Evolutionary conservation across 2,329 filamentous ascomycete genomes (phyloP).

Genomic region (Parastagonospora nodorum): DNA sequence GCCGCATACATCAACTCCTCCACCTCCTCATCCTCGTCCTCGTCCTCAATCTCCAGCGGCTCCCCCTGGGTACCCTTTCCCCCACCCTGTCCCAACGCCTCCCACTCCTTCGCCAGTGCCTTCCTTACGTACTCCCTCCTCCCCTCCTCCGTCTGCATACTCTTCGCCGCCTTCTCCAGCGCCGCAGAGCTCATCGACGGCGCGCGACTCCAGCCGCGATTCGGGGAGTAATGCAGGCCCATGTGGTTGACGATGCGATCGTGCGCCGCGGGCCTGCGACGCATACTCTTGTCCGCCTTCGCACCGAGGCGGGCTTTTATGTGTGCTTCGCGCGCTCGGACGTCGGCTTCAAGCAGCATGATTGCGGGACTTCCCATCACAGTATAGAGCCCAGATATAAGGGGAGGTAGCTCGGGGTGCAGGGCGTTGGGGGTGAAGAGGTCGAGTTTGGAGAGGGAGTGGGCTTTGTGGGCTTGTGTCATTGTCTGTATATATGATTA

Average conservation of each 20-base stretch:
- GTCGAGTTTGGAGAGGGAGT: constrained; percentile 37
- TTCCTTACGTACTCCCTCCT: constrained; percentile 24
- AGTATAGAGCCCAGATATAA: constrained; percentile 22
- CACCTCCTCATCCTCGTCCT: neutral
- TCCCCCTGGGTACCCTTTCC: neutral
- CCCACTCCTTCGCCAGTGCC: constrained; percentile 22
- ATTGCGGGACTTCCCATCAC: constrained; percentile 24
- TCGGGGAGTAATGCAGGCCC: constrained; percentile 7
- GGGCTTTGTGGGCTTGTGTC: constrained; percentile 26
- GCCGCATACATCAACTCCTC: too few species aligned
- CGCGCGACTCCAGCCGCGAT: constrained; percentile 10
- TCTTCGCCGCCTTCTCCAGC: constrained; percentile 10
- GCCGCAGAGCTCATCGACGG: neutral
- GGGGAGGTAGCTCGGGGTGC: constrained; percentile 28
- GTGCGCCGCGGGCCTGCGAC: constrained; percentile 20
- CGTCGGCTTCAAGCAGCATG: constrained; percentile 32
- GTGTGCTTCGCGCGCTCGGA: constrained; percentile 23
- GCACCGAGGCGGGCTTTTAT: constrained; percentile 19
- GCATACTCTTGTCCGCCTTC: constrained; percentile 8
- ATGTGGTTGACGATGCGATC: constrained; percentile 26
- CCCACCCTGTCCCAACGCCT: constrained; percentile 12
- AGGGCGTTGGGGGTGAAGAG: constrained; percentile 38
- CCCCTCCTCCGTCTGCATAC: constrained; percentile 21
- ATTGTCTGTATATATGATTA: constrained; percentile 42
- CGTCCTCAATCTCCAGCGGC: neutral